These are phyloP conservation scores for Trametes versicolor DNA, from an alignment of 1,284 basidiomycete genomes.

Conservation along the genomic window DNA sequence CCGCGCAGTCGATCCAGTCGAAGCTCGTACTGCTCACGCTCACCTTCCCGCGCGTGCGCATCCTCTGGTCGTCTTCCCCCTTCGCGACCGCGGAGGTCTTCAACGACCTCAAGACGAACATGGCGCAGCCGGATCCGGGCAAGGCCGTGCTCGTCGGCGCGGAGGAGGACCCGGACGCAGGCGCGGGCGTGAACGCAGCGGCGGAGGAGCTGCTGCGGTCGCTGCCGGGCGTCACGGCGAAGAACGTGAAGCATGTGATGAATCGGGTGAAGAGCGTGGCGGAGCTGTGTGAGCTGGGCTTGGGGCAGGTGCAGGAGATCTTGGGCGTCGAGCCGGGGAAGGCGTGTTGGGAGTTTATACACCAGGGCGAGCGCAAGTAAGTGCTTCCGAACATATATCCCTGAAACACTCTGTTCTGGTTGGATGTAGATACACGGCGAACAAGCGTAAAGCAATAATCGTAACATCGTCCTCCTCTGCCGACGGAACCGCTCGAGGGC, in stretches of 20 bases:
- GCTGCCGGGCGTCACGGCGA: conserved; percentile 84
- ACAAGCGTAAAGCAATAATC: too few relatives aligned
- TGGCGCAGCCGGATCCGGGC: conserved; percentile 83
- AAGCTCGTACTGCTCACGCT: conserved; percentile 92
- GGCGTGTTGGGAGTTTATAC: conserved; percentile 83
- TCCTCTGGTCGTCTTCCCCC: conserved; percentile 98
- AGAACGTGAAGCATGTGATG: conserved; percentile 91
- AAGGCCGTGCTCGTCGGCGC: conserved; percentile 84
- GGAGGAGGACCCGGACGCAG: conserved; percentile 73
- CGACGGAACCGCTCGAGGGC: too few relatives aligned
- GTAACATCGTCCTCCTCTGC: too few relatives aligned
- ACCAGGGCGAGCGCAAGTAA: conserved; percentile 63
- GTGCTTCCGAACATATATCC: neutral
- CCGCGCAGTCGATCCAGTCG: conserved; percentile 73
- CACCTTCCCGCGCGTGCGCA: conserved; percentile 89
- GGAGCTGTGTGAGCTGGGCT: conserved; percentile 77
- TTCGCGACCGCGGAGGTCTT: conserved; percentile 94
- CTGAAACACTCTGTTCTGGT: too few relatives aligned
- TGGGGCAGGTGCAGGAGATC: conserved; percentile 75
- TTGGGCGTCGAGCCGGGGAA: conserved; percentile 88
- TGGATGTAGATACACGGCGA: too few relatives aligned
- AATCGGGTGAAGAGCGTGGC: conserved; percentile 79
- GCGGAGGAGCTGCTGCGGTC: conserved; percentile 81
- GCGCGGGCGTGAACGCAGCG: conserved; percentile 73
- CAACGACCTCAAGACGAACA: conserved; percentile 89